phyloP scores from a whole-genome alignment of 352 stramenopile species.

The Globisporangium lucens region DNA sequence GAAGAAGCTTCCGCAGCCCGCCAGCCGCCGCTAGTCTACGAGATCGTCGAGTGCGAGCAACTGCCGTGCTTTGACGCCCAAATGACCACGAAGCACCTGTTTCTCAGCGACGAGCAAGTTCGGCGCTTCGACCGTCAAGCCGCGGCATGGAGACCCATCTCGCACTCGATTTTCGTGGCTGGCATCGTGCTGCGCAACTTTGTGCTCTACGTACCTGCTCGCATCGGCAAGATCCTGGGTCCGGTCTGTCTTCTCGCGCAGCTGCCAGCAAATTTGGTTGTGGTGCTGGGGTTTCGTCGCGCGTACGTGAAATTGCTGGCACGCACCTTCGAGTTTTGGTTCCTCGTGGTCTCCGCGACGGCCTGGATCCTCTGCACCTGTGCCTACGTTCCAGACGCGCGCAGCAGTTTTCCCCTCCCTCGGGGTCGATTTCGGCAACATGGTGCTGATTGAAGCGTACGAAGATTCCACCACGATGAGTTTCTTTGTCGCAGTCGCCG shows the following conservation, averaged over 20 bases:
- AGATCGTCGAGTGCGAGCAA: conserved; percentile 7
- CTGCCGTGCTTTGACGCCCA: conserved; percentile 1
- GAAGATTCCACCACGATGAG: neutral
- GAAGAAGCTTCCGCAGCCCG: neutral
- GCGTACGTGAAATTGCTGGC: conserved; percentile 3
- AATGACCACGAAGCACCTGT: neutral
- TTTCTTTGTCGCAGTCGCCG: neutral
- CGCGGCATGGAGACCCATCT: neutral
- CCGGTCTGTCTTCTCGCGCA: neutral
- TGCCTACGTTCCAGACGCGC: neutral
- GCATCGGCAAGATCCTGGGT: neutral
- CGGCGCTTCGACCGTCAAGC: neutral
- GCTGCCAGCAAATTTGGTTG: neutral
- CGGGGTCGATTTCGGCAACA: conserved; percentile 5
- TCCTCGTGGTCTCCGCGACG: neutral
- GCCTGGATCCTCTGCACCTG: neutral
- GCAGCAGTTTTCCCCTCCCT: neutral
- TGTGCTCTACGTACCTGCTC: neutral
- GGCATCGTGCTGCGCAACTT: neutral
- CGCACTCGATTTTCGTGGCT: neutral
- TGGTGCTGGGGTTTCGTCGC: neutral
- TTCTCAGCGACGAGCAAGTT: neutral
- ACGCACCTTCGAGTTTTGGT: conserved; percentile 4
- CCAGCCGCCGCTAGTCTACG: conserved; percentile 1
- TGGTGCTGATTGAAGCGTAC: conserved; percentile 2